phyloP scores from a whole-genome alignment of 805 yeast species.

The Cyberlindnera bimundalis region DNA sequence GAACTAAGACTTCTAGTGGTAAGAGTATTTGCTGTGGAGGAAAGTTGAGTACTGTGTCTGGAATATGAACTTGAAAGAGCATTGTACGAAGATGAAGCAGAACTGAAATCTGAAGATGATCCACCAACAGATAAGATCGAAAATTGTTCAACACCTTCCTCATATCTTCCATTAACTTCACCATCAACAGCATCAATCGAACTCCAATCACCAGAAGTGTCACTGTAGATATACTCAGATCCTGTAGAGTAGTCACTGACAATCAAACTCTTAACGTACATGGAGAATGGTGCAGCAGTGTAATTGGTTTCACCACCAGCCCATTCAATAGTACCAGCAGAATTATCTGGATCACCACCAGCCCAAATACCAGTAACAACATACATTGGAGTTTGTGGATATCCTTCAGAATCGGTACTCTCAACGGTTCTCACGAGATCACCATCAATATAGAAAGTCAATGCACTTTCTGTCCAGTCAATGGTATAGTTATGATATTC shows the following conservation, averaged over 20 bases:
- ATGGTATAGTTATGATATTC: constrained; percentile 74
- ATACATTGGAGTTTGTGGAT: constrained; percentile 89
- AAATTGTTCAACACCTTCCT: constrained; percentile 43
- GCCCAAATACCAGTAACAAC: constrained; percentile 73
- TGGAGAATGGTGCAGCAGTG: constrained; percentile 61
- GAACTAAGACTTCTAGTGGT: constrained; percentile 4
- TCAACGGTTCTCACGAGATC: constrained; percentile 57
- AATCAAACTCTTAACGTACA: constrained; percentile 55
- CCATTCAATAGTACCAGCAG: constrained; percentile 73
- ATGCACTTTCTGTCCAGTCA: constrained; percentile 71
- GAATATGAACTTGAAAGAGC: constrained; percentile 11
- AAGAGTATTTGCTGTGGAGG: too few species aligned
- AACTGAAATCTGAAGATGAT: not conserved
- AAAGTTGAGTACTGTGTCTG: constrained; percentile 10
- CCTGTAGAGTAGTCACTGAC: constrained; percentile 75
- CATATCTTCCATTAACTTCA: constrained; percentile 55
- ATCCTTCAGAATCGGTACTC: constrained; percentile 58
- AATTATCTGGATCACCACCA: constrained; percentile 69
- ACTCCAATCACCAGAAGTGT: constrained; percentile 53
- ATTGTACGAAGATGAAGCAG: constrained; percentile 18
- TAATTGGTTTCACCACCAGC: constrained; percentile 76
- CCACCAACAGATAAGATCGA: constrained; percentile 34
- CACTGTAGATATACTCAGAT: constrained; percentile 50
- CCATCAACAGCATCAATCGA: constrained; percentile 60
- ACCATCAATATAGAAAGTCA: constrained; percentile 76